Percentiles rank a stretch among this genome's conserved stretches.
phyloP scores from a whole-genome alignment of 768 basidiomycete genomes.

The Termitomyces sp. region DNA sequence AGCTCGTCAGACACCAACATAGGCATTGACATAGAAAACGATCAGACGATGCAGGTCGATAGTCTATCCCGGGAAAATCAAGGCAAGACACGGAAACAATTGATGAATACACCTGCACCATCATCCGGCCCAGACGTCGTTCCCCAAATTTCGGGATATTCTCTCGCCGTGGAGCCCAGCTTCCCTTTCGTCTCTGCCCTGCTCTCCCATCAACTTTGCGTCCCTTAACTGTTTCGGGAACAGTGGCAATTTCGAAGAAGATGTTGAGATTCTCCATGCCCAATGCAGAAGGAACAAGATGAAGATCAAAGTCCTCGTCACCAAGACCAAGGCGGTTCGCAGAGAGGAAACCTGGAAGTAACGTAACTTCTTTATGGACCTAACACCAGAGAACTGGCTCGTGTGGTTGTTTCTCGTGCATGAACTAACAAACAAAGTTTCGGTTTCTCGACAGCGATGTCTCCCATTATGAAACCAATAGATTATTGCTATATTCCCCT shows the following conservation, averaged over 20 bases:
- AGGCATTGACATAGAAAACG: background rate
- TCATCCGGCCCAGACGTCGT: conserved; percentile 27
- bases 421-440: background rate
- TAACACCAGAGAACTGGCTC: background rate
- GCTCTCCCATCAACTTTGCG: conserved; percentile 16
- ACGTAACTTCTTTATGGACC: background rate
- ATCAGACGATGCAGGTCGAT: background rate
- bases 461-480: background rate
- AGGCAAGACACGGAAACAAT: conserved; percentile 20
- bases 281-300: conserved; percentile 13
- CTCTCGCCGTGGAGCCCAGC: conserved; percentile 22
- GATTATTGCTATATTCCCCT: background rate
- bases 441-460: background rate
- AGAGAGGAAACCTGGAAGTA: conserved; percentile 8
- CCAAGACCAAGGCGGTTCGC: conserved; percentile 1
- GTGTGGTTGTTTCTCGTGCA: background rate
- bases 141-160: conserved; percentile 22
- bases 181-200: conserved; percentile 15
- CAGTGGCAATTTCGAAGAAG: conserved; percentile 23
- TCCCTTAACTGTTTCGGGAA: conserved; percentile 28
- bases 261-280: conserved; percentile 20
- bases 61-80: background rate
- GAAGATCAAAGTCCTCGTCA: conserved; percentile 12
- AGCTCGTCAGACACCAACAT: background rate
- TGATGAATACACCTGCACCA: conserved; percentile 28